phyloP scores from a whole-genome alignment of 768 basidiomycete species.

The Sutorius australiensis region DNA sequence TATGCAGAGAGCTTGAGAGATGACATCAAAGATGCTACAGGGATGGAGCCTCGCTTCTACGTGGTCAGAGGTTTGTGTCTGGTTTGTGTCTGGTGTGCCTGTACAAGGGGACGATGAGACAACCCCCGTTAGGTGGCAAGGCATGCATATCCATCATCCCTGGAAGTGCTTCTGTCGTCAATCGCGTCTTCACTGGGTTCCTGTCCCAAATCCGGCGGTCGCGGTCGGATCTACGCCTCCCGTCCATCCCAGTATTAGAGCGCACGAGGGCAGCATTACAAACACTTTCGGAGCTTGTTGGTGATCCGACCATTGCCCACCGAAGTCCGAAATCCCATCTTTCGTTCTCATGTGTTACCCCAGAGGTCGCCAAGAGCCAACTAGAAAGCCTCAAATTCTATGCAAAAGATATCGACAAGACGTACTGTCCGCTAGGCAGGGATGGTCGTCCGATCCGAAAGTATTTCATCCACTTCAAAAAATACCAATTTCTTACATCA shows the following conservation, averaged over 20 bases:
- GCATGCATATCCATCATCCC: slow-evolving; percentile 54
- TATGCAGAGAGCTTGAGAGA: slow-evolving; percentile 54
- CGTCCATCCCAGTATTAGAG: slow-evolving; percentile 35
- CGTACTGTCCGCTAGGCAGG: slow-evolving; percentile 54
- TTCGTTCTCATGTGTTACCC: slow-evolving; percentile 63
- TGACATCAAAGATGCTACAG: slow-evolving; percentile 44
- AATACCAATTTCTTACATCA: neutral
- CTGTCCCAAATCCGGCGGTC: slow-evolving; percentile 49
- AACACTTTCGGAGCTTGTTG: slow-evolving; percentile 49
- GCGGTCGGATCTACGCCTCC: slow-evolving; percentile 45
- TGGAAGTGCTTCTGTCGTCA: slow-evolving; percentile 56
- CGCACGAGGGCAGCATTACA: slow-evolving; percentile 55
- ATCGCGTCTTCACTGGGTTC: slow-evolving; percentile 62
- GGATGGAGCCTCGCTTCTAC: slow-evolving; percentile 49
- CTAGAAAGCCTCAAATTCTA: slow-evolving; percentile 46
- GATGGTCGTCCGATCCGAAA: slow-evolving; percentile 61
- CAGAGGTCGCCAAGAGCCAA: slow-evolving; percentile 51
- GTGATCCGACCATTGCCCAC: slow-evolving; percentile 41
- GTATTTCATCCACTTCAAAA: slow-evolving; percentile 31
- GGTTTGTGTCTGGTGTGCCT: neutral
- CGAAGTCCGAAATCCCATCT: slow-evolving; percentile 58
- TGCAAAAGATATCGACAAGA: slow-evolving; percentile 38
- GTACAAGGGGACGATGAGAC: neutral
- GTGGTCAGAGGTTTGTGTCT: slow-evolving; percentile 53
- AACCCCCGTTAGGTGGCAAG: slow-evolving; percentile 42